Conservation (phyloP, 2,329 filamentous ascomycete genomes). For the Talaromyces sp. region DNA sequence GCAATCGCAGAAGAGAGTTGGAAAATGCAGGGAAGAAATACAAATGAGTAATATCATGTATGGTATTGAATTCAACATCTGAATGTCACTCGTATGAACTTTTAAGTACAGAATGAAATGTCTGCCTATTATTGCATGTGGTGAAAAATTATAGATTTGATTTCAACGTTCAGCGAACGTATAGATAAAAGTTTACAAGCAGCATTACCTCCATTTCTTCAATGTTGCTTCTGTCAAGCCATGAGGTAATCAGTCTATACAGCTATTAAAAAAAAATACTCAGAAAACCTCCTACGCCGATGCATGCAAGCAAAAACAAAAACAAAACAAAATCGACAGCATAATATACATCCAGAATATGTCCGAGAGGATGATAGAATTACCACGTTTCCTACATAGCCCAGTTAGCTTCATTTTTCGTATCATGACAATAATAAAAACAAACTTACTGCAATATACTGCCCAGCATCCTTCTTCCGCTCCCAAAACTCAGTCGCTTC, state of each 20-base stretch:
- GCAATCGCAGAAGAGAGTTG: too few relatives aligned
- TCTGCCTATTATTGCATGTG: too few relatives aligned
- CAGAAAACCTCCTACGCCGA: not conserved
- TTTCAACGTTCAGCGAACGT: not conserved
- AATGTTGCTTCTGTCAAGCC: too few relatives aligned
- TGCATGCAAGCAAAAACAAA: not conserved
- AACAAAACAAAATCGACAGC: not conserved
- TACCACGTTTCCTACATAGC: conserved; percentile 31
- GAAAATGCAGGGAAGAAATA: too few relatives aligned
- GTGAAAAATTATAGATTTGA: too few relatives aligned
- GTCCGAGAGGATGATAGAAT: not conserved
- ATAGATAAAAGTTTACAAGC: not conserved
- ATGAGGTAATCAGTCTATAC: not conserved
- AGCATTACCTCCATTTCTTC: not conserved
- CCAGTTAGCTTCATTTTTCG: conserved; percentile 5
- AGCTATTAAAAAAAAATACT: not conserved
- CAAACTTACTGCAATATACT: conserved; percentile 75
- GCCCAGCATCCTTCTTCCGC: conserved; percentile 83
- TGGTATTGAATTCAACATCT: too few relatives aligned
- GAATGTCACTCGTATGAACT: too few relatives aligned
- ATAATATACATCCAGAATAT: not conserved
- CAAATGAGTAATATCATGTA: too few relatives aligned
- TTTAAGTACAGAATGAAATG: too few relatives aligned
- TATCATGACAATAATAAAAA: not conserved
- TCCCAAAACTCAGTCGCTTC: conserved; percentile 87